These are phyloP conservation scores for Thymus mandschuricus DNA, from an alignment of 257 asterid species.

Conservation along the genomic window DNA sequence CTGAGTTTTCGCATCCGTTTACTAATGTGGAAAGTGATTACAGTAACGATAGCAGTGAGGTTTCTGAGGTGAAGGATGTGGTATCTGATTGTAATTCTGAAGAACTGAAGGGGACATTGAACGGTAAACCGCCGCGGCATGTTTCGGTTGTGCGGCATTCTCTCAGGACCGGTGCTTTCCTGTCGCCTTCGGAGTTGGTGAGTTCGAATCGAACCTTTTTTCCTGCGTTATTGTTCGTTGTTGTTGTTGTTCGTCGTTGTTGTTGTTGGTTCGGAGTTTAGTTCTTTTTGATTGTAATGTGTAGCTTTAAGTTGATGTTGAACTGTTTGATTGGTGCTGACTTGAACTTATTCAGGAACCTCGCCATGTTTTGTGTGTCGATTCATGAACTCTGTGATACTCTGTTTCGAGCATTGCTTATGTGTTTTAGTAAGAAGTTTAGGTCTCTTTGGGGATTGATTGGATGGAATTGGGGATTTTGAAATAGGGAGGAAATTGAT, in stretches of 20 bases:
- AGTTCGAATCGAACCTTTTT: slow-evolving; percentile 17
- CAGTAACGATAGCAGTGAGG: slow-evolving; percentile 38
- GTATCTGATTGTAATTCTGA: slow-evolving; percentile 39
- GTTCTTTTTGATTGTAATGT: background rate
- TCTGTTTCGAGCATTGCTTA: background rate
- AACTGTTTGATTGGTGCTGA: slow-evolving; percentile 11
- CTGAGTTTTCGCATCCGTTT: slow-evolving; percentile 57
- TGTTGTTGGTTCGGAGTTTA: too few species aligned
- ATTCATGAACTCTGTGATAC: background rate
- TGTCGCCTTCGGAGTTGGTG: slow-evolving; percentile 58
- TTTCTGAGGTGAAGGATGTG: slow-evolving; percentile 48
- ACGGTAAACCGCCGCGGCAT: slow-evolving; percentile 64
- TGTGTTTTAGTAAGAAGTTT: background rate
- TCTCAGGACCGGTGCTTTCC: slow-evolving; percentile 48
- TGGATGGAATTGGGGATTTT: background rate
- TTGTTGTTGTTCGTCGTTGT: too few species aligned
- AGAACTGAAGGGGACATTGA: slow-evolving; percentile 41
- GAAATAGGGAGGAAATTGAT: background rate
- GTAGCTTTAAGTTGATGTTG: slow-evolving; percentile 17
- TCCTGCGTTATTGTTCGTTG: too few species aligned
- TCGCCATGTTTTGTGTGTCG: too few species aligned
- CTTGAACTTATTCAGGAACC: too few species aligned
- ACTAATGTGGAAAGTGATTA: slow-evolving; percentile 47
- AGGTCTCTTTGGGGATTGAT: background rate
- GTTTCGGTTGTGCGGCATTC: slow-evolving; percentile 57